Evolutionary conservation across 805 yeast genomes (phyloP), one percentile per base, ranked within the genome.

Genomic region (Candida pseudoglaebosa): DNA sequence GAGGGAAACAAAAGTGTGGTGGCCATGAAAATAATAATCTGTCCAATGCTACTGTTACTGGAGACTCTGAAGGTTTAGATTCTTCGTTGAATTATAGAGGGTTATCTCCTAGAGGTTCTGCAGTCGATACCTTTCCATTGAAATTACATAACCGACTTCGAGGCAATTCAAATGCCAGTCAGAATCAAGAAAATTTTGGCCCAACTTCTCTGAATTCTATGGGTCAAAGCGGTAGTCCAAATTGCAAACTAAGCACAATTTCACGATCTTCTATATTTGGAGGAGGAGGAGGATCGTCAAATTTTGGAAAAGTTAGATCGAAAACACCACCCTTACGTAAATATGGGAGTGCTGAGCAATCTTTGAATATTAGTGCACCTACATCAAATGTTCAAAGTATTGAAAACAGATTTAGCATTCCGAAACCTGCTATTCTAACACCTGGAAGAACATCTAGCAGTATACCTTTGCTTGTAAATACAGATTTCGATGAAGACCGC

Each of bases 391-490:
- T 32, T 9, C 22, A 19, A 32, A 32, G 24, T 18, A 32, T 32
- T 18, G 34, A 32, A 32, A 24, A 32, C 6, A 32, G 21, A 32
- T 32, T 32, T 24, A 32, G 18, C 16, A 17, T 22, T 28, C 33
- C 33, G 12, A 16, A 7, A 16, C 21, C 21, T 5, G 33, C n/a
- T 15, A 9, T 17, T 17, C n/a, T 7, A 6, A 17, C 18, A 12
- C 33, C 21, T 14, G 28, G 29, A 14, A 22, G 24, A 5, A 15
- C 22, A 14, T 12, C 24, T 10, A 26, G 6, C 15, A 36, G 28
- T 14, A 21, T 38, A 4, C 53, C 54, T 3, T 34, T 52, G 15
- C 38, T 49, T 16, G 40, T 49, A 5, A 50, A 44, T 20, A 49
- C 57, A 9, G 38, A 33, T 26, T 5, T 26, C 1, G 33, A 21